Conservation (phyloP, 2,329 filamentous ascomycete species). For the Fusarium keratoplasticum region DNA sequence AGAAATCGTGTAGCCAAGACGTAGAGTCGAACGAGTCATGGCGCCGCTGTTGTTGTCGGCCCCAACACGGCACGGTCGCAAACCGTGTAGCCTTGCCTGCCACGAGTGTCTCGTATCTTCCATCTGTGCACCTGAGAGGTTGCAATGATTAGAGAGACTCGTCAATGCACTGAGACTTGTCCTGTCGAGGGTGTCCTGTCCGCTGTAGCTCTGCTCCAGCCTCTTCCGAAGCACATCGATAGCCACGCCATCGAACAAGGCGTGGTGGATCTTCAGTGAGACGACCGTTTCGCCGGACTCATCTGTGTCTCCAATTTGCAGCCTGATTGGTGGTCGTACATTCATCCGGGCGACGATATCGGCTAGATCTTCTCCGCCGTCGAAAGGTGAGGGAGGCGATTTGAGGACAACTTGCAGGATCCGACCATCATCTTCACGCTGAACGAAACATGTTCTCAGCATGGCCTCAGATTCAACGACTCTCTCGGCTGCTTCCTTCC, state of each 20-base stretch:
- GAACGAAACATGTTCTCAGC: conserved; percentile 21
- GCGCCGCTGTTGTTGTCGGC: not conserved
- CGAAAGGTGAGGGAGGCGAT: not conserved
- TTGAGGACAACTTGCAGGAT: conserved; percentile 22
- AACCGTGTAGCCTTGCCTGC: not conserved
- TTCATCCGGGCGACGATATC: conserved; percentile 8
- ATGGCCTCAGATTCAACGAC: conserved; percentile 12
- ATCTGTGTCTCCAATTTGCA: not conserved
- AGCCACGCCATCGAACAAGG: conserved; percentile 20
- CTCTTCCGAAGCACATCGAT: conserved; percentile 3
- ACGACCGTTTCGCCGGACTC: accelerated
- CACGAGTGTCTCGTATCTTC: not conserved
- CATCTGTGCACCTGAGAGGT: not conserved
- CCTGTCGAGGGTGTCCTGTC: no score
- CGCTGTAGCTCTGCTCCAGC: conserved; percentile 1
- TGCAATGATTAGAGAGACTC: not conserved
- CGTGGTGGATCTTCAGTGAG: conserved; percentile 20
- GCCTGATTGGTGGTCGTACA: conserved; percentile 2
- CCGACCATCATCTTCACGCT: conserved; percentile 17
- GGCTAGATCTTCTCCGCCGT: not conserved
- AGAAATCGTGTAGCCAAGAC: not conserved
- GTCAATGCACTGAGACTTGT: not conserved
- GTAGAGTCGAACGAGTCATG: conserved; percentile 14
- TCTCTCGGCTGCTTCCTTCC: not conserved
- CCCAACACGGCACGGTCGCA: conserved; percentile 6